Evolutionary conservation across 768 basidiomycete genomes (phyloP), one percentile per base, ranked within the genome.

Genomic region (Nidularia sp.): DNA sequence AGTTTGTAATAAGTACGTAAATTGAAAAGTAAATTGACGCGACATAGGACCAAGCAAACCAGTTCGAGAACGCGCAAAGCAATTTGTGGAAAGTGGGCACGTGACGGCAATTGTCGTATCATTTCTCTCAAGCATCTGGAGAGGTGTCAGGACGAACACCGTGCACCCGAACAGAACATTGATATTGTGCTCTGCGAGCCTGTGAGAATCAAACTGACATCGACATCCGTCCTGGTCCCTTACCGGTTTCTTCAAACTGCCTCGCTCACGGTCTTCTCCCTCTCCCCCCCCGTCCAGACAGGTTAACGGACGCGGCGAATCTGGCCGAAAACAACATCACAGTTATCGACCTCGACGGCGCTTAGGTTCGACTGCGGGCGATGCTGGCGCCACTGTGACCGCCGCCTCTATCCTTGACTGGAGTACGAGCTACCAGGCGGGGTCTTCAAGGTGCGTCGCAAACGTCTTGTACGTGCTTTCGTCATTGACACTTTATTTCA

Each of bases 391-490:
- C 2, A 50, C 45, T 49, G 60, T 53, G 47, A 64, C 57, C 49
- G 51, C 53, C 43, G 49, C 50, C 42, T 66, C 69, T 52, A 67
- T 67, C 53, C 61, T 83, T 58, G 90, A 85, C 58, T 83, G 90
- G 84, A 93, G 88, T 61, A 91, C 90, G 9, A 92, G 90, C 58
- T 93, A 93, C 68, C 86, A 90, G 53, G 90, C 85, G 31, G 90
- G 90, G 44, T 89, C 89, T 34, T 91, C 89, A 7, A 83, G 86
- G 88, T 87, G 60, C 55, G 79, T 60, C 29, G 9, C 13, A 3
- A 12, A 47, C 12, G n/a, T 13, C 13, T 48, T 12, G 8, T 42
- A 12, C 29, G 34, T 3, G 5, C 47, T 29, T 36, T 36, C 43
- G 39, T 34, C 47, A 31, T n/a, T 48, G 35, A 41, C 29, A 2